Base-by-base conservation (phyloP, 495 filamentous ascomycete species). In the Chaetomium fimeti region DNA sequence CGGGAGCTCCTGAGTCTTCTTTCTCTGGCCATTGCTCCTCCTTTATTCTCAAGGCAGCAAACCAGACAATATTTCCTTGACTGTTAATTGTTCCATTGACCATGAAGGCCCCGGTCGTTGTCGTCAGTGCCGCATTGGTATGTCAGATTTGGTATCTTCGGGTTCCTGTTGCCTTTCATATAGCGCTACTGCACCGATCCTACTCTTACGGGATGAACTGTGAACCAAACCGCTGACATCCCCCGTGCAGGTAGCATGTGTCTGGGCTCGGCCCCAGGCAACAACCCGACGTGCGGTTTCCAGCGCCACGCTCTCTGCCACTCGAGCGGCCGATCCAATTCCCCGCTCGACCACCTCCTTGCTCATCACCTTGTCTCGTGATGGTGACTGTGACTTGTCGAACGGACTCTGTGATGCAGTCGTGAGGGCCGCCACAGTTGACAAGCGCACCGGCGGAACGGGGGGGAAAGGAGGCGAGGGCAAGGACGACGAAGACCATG, bases 91-190 rank as follows among this genome's bases (percentile, higher is more conserved):
- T 56, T 20, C 47, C 25, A 1, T 22, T 11, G 13, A 59, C 58
- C 57, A 72, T 72, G 70, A 72, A 69, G 61, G 65, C 66, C 27
- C 64, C 64, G 16, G 38, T 66, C 43, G 45, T 69, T 42, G 67
- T 59, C 62, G 42, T 69, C 57, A 61, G 62, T 22, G 57, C 68
- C 42, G 65, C 68, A 38, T 24, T 67, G 28, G 43, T 47, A 47
- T 47, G 43, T 20, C 16, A 47, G 12, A 36, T 11, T 47, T 47
- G 7, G 1, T 18, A 5, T 47, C 43, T 47, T 20, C 16, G 16
- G 18, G 5, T 47, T n/a, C 4, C n/a, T 47, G 43, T 36, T 9
- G 7, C 32, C 32, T 11, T 36, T 11, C 6, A 36, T 11, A 36
- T 11, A 6, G 8, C 12, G 32, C 32, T 6, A 36, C 32, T 9